Evolutionary conservation across 2,329 filamentous ascomycete genomes (phyloP).

Genomic region (Aspergillus luchuensis): DNA sequence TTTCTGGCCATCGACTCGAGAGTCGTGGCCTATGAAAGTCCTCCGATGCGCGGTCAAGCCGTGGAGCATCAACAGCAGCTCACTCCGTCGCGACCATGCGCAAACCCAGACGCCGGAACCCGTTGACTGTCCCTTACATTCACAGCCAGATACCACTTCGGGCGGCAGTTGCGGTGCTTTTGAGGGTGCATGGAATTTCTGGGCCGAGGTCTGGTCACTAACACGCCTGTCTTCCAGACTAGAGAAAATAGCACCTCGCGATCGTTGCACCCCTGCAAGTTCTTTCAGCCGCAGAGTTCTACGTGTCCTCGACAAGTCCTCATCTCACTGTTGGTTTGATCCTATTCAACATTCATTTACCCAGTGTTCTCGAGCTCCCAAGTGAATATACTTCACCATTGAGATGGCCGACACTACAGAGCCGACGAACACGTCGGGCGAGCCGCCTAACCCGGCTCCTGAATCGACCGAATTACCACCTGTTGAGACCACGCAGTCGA

Average conservation of each 20-base stretch:
- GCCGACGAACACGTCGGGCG: constrained; percentile 21
- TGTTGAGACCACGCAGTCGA: constrained; percentile 5
- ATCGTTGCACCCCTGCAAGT: constrained; percentile 7
- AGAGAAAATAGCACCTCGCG: constrained; percentile 14
- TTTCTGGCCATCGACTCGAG: background rate
- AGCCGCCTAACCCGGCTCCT: constrained; percentile 20
- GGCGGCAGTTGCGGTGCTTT: background rate
- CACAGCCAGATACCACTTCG: background rate
- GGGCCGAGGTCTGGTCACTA: constrained; percentile 14
- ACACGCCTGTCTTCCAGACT: constrained; percentile 13
- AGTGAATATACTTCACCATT: constrained; percentile 5
- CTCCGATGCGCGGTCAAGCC: background rate
- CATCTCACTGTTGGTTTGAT: background rate
- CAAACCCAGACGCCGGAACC: background rate
- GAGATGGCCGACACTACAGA: constrained; percentile 28
- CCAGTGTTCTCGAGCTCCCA: background rate
- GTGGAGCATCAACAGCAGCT: background rate
- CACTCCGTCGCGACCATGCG: background rate
- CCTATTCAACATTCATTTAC: background rate
- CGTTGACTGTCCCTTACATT: background rate
- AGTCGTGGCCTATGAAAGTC: background rate
- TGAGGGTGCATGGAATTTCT: background rate
- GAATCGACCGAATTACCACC: constrained; percentile 12
- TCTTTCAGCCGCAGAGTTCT: background rate
- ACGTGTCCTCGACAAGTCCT: background rate